Conservation (phyloP, 768 basidiomycete species). For the Kwoniella shandongensis region DNA sequence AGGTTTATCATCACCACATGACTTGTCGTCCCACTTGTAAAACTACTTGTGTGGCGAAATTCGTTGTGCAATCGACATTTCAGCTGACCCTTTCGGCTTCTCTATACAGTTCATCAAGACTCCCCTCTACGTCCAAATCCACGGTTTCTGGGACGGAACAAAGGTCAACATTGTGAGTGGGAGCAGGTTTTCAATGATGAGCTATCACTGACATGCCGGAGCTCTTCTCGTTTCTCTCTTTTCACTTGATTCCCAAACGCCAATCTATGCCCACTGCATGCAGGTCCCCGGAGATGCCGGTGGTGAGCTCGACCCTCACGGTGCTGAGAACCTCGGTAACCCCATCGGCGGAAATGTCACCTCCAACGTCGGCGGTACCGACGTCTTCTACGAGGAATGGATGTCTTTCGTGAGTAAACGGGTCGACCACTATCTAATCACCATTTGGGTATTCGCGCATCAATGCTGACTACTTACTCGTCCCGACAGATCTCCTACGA, state of each 20-base stretch:
- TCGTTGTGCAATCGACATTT: too few species aligned
- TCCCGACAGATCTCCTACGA: conserved; percentile 56
- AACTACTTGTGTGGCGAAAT: not conserved
- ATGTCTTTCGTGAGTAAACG: conserved; percentile 50
- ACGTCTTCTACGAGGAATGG: conserved; percentile 57
- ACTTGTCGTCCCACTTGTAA: not conserved
- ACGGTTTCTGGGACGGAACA: conserved; percentile 59
- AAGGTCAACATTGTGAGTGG: conserved; percentile 55
- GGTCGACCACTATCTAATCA: too few species aligned
- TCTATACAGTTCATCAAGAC: conserved; percentile 56
- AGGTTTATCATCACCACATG: conserved; percentile 4
- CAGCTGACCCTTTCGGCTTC: not conserved
- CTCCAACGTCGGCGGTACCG: conserved; percentile 49
- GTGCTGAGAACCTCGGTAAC: conserved; percentile 54
- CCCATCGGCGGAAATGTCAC: conserved; percentile 55
- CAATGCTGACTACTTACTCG: too few species aligned
- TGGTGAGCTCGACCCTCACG: conserved; percentile 58
- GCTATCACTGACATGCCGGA: too few species aligned
- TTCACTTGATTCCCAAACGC: not conserved
- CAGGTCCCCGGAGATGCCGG: conserved; percentile 53
- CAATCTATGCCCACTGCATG: not conserved
- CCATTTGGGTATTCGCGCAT: too few species aligned
- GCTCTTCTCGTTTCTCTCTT: too few species aligned
- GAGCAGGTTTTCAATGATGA: too few species aligned
- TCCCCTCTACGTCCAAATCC: conserved; percentile 56